Evolutionary conservation across 2,329 filamentous ascomycete species (phyloP), one percentile per base, ranked within the genome.

Genomic region (Nigrospora osmanthi): DNA sequence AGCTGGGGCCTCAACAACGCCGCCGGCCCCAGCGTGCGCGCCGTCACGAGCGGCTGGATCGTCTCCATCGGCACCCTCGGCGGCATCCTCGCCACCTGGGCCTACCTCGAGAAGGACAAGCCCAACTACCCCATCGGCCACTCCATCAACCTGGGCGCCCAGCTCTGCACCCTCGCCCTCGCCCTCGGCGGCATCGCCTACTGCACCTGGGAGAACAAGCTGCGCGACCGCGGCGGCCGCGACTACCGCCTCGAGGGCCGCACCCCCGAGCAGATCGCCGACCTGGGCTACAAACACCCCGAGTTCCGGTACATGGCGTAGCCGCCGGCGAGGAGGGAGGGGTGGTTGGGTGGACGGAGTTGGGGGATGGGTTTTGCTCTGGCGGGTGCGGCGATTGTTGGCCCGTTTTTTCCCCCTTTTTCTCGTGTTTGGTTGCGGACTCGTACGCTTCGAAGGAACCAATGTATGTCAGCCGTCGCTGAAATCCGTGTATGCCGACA

Each of bases 1-100:
- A 70, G 70, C 6, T 81, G 77, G 78, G 75, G 69, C 0, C 66
- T 80, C 45, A 81, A 81, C 56, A 81, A 81, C 50, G 69, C 77
- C 0, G 70, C 72, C 0, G 76, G 77, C 0, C 76, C 77, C 0
- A 70, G 75, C 11, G 65, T 80, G 1, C 70, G 76, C 19, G 77
- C 78, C 5, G 73, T 81, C 0, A 70, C 75, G 0, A 69, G 73
- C 17, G 76, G 67, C 4, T 81, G 75, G 49, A 72, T 81, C 34
- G 72, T 76, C 11, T 69, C 66, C 1, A 54, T 81, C 3, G 77
- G 77, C 11, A 80, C 74, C 1, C 63, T 74, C 11, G 78, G 77
- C 35, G 76, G 76, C 23, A 74, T 81, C 35, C 60, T 81, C 3
- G 73, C 78, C 36, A 69, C 65, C 13, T 78, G 75, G 75, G 76